phyloP scores from a whole-genome alignment of 1,284 basidiomycete genomes.

The Kalmanozyma brasiliensis region DNA sequence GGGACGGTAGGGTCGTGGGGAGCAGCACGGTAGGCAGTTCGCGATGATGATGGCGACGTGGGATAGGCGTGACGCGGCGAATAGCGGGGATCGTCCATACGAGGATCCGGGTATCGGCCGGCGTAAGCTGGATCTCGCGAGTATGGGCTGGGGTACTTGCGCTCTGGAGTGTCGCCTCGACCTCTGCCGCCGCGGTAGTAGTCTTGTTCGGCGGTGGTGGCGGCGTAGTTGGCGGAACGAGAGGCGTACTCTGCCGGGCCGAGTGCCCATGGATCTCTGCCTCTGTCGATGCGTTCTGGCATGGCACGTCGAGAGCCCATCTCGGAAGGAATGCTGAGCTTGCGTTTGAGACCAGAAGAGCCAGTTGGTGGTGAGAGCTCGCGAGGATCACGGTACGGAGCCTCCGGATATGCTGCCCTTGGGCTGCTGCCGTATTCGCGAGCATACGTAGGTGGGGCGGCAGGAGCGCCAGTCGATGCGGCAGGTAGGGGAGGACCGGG shows the following conservation, averaged over 20 bases:
- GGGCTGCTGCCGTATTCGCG: constrained; percentile 39
- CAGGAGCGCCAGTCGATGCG: constrained; percentile 6
- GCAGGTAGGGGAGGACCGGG: constrained; percentile 16
- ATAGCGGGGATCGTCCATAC: constrained; percentile 37
- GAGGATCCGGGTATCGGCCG: constrained; percentile 23
- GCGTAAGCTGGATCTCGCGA: constrained; percentile 34
- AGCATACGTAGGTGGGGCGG: constrained; percentile 17
- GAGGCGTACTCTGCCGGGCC: constrained; percentile 24
- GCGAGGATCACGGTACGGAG: constrained; percentile 37
- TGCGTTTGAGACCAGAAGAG: constrained; percentile 26
- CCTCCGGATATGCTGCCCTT: constrained; percentile 25
- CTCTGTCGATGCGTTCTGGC: constrained; percentile 31
- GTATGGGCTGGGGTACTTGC: constrained; percentile 26
- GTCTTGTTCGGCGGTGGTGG: constrained; percentile 19
- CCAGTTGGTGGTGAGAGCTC: constrained; percentile 28
- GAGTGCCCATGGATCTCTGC: constrained; percentile 9
- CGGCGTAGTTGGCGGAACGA: constrained; percentile 4
- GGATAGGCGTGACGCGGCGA: constrained; percentile 40
- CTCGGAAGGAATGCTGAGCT: constrained; percentile 39
- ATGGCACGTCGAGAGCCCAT: constrained; percentile 14
- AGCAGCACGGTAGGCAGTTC: constrained; percentile 18
- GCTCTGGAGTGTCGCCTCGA: constrained; percentile 35
- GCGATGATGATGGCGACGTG: constrained; percentile 29
- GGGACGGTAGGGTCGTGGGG: constrained; percentile 26
- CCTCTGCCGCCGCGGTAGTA: constrained; percentile 32